A percentile compares a stretch with the other conserved stretches of the same genome.
These are phyloP conservation scores for Alnus rubra DNA, from an alignment of 306 rosid genomes.

Conservation along the genomic window DNA sequence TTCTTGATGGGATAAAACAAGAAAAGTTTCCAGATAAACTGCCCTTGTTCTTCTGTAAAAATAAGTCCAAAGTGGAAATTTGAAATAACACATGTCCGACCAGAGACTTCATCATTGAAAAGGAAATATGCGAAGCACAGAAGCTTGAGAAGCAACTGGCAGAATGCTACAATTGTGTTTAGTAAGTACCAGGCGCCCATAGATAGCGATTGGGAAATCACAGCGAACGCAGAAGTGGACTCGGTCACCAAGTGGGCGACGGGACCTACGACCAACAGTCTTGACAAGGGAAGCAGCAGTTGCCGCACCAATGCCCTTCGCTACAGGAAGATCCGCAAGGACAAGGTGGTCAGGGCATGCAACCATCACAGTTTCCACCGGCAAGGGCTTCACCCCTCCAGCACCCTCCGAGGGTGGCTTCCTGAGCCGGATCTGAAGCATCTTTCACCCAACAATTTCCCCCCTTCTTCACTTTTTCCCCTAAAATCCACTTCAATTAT, in stretches of 20 bases:
- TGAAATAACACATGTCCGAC: constrained; percentile 1
- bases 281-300: constrained; percentile 65
- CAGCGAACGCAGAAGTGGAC: constrained; percentile 97
- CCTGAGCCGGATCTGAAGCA: constrained; percentile 98
- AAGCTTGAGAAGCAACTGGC: constrained; percentile 5
- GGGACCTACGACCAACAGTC: constrained; percentile 89
- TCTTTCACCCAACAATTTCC: constrained; percentile 33
- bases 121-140: neutral
- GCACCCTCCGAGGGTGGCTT: constrained; percentile 65
- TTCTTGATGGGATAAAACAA: neutral
- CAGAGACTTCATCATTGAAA: neutral
- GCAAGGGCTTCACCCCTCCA: constrained; percentile 55
- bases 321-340: constrained; percentile 96
- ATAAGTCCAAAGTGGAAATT: neutral
- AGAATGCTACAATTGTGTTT: neutral
- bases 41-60: neutral
- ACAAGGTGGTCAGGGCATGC: constrained; percentile 98
- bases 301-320: constrained; percentile 91
- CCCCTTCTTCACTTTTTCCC: constrained; percentile 20
- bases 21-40: neutral
- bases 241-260: constrained; percentile 96
- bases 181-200: constrained; percentile 80
- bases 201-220: constrained; percentile 84
- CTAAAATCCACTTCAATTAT: neutral
- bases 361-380: constrained; percentile 79